phyloP scores from a whole-genome alignment of 192 early-diverging fungal genomes.

The Rhizoclosmatium globosum region DNA sequence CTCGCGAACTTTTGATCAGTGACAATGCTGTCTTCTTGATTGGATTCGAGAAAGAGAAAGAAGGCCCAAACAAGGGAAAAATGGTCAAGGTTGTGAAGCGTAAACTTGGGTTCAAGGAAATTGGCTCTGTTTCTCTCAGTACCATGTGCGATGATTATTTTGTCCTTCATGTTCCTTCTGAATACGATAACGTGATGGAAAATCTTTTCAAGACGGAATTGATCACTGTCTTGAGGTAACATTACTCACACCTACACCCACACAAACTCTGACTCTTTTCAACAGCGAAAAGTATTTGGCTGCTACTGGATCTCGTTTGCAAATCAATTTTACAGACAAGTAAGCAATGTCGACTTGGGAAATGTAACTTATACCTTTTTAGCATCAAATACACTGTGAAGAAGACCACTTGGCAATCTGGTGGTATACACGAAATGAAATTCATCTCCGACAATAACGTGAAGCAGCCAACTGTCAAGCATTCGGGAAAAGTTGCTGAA shows the following conservation, averaged over 20 bases:
- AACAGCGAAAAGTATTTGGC: slow-evolving; percentile 56
- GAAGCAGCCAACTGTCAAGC: slow-evolving; percentile 47
- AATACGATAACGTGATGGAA: slow-evolving; percentile 67
- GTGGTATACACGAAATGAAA: slow-evolving; percentile 52
- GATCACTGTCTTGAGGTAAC: slow-evolving; percentile 61
- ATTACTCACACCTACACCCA: not conserved
- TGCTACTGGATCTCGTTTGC: slow-evolving; percentile 38
- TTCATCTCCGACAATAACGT: slow-evolving; percentile 49
- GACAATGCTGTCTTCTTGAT: slow-evolving; percentile 60
- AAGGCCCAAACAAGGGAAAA: slow-evolving; percentile 68
- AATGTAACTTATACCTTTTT: not conserved
- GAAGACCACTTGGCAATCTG: slow-evolving; percentile 65
- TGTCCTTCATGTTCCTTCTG: slow-evolving; percentile 59
- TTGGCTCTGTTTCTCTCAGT: slow-evolving; percentile 59
- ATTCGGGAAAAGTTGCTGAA: slow-evolving; percentile 54
- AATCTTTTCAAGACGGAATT: slow-evolving; percentile 69
- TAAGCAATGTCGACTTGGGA: not conserved
- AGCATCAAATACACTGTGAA: slow-evolving; percentile 66
- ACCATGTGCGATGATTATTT: slow-evolving; percentile 59
- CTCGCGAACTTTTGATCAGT: slow-evolving; percentile 59
- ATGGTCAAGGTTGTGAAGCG: slow-evolving; percentile 66
- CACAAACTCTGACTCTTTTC: not conserved
- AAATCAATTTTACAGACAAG: slow-evolving; percentile 54
- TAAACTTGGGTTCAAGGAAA: slow-evolving; percentile 53
- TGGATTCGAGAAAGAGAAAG: slow-evolving; percentile 62